Percentiles rank a stretch among this genome's conserved stretches.
These are phyloP conservation scores for Dichomitus squalens DNA, from an alignment of 1,284 basidiomycete species.

Conservation along the genomic window DNA sequence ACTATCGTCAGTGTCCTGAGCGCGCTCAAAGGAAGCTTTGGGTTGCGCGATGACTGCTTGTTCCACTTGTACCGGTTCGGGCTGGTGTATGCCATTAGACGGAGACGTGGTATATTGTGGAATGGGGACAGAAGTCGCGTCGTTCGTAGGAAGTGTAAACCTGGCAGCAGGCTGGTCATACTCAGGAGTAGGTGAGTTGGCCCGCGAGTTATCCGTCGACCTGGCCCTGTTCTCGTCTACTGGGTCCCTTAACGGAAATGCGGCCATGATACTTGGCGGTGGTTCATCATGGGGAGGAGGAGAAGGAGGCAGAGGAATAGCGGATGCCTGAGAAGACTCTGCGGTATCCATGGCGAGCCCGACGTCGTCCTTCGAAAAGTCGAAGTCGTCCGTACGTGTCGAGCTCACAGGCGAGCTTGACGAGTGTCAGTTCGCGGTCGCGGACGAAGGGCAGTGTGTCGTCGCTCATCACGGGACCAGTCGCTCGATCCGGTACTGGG, in stretches of 20 bases:
- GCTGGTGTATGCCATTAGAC: background rate
- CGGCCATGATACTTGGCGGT: conserved; percentile 18
- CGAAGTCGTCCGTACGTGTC: conserved; percentile 15
- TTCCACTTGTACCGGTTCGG: background rate
- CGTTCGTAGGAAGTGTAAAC: conserved; percentile 3
- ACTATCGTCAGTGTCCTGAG: conserved; percentile 6
- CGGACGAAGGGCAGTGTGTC: conserved; percentile 18
- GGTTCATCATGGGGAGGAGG: conserved; percentile 29
- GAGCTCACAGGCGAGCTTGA: too few relatives aligned
- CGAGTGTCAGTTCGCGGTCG: conserved; percentile 8
- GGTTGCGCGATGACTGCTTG: background rate
- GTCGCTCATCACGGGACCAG: conserved; percentile 29
- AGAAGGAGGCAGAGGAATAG: conserved; percentile 30
- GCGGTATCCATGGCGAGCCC: conserved; percentile 27
- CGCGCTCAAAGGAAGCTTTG: background rate
- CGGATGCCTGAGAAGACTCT: conserved; percentile 28
- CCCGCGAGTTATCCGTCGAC: conserved; percentile 17
- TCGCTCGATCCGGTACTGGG: conserved; percentile 16
- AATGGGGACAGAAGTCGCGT: background rate
- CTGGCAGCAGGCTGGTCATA: conserved; percentile 6
- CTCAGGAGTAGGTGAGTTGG: background rate
- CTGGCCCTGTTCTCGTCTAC: conserved; percentile 23
- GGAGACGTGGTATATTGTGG: conserved; percentile 4
- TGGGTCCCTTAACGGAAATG: conserved; percentile 23
- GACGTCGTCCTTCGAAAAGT: conserved; percentile 11